Evolutionary conservation across 2,329 filamentous ascomycete genomes (phyloP), one percentile per base, ranked within the genome.

Genomic region (Pseudocercospora pini-densiflorae): DNA sequence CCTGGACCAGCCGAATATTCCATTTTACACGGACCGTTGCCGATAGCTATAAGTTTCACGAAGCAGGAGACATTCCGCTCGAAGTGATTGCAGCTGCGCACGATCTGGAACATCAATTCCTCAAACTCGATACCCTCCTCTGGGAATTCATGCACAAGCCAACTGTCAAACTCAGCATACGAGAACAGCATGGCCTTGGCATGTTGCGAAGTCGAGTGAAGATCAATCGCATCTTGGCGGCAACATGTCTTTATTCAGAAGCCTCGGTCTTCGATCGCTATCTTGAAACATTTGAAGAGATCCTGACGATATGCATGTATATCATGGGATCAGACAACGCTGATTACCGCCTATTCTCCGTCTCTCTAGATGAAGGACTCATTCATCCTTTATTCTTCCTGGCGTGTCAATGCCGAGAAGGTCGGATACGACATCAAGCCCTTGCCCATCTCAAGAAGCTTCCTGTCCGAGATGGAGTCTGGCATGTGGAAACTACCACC

Each of bases 61-160:
- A 70, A 14, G 64, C 70, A 5, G 73, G 74, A 21, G 66, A 71
- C 27, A 65, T 76, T n/a, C 66, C 74, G 10, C 68, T 76, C 3
- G 75, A 77, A 62, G 59, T 64, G 5, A 40, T 73, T 19, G 75
- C 74, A 10, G 69, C 68, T 58, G 68, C 74, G 3, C 74, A 75
- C 33, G 70, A 73, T 21, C 62, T 75, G 9, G 71, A 70, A 59
- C 66, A 71, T 61, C 71, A 64, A 2, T 74, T 76, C 54, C 24
- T 72, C 8, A 64, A 68, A 12, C 65, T 76, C 10, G 75, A 76
- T 31, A 62, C 57, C 4, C 68, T 77, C 10, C 69, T 77, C 0
- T 72, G 69, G 68, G 67, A 72, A 9, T 76, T 72, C 64, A 73
- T 76, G 71, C 74, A 76, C 59, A 73, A 76, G 59, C 72, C 72